These are phyloP conservation scores for Amaranthus palmeri DNA, from an alignment of 148 eudicot species.

Conservation along the genomic window DNA sequence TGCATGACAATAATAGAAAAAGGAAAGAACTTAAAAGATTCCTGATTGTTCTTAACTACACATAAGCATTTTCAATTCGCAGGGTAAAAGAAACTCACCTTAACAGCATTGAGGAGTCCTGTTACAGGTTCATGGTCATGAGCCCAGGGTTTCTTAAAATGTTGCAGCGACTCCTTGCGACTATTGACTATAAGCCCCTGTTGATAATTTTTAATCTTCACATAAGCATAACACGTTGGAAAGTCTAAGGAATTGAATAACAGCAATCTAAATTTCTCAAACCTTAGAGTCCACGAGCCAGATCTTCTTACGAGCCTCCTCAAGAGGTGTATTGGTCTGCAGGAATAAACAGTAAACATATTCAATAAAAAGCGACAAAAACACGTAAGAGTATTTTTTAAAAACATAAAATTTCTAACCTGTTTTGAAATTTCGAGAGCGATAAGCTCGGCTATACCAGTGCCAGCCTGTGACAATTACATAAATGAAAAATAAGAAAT, in stretches of 20 bases:
- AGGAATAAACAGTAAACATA: constrained; percentile 15
- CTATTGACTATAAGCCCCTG: constrained; percentile 90
- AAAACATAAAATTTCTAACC: constrained; percentile 36
- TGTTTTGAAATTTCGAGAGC: constrained; percentile 97
- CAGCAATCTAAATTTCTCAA: background rate
- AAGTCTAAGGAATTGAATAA: background rate
- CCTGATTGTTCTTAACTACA: background rate
- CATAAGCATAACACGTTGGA: background rate
- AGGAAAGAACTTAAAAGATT: background rate
- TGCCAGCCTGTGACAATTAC: constrained; percentile 66
- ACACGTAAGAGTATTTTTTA: background rate
- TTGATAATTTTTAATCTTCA: constrained; percentile 4
- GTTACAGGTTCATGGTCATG: constrained; percentile 87
- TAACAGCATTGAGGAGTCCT: constrained; percentile 69
- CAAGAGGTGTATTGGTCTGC: constrained; percentile 77
- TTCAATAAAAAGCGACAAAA: background rate
- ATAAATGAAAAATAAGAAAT: background rate
- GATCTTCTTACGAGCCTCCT: constrained; percentile 87
- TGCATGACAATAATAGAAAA: constrained; percentile 22
- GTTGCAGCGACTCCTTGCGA: constrained; percentile 73
- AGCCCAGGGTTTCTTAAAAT: constrained; percentile 96
- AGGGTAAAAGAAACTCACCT: constrained; percentile 36
- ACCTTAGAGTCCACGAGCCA: constrained; percentile 99
- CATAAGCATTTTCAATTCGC: background rate
- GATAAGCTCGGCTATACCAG: constrained; percentile 96